Base-by-base conservation (phyloP, 2,329 filamentous ascomycete species). In the Verruconis gallopava region DNA sequence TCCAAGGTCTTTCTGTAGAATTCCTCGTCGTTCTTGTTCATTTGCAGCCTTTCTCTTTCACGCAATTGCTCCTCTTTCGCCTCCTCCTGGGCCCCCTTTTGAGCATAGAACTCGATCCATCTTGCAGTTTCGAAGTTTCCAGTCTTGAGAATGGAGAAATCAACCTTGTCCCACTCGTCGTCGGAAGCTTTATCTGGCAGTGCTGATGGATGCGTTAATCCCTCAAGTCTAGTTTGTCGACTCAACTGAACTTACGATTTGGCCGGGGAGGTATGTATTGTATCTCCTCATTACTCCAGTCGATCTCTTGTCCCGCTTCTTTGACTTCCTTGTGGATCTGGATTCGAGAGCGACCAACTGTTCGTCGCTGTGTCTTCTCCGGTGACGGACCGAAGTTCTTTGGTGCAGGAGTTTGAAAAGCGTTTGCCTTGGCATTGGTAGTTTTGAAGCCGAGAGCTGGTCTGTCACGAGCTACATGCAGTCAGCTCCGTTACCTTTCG, bases 361-460 rank as follows among this genome's bases (percentile, higher is more conserved):
- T 53, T 38, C 73, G 61, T 45, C 78, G 75, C 37, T 71, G 68
- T 32, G 71, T 68, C 52, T 43, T 44, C 18, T 35, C 36, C 6
- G 41, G 41, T 15, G 34, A 38, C n/a, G 28, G 20, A 21, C 33
- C 22, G 13, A 37, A 22, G 2, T 17, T 32, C 9, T 78, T 80
- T 21, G 73, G 78, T 21, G 73, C 78, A 4, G 74, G 74, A 3
- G 77, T 79, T 48, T 81, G 78, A 49, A 77, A 72, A 38, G 69
- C 71, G 55, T 69, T 75, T 46, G 79, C 73, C 67, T 93, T 96
- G 42, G 84, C 85, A 60, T 98, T 98, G 40, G 91, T 96, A 1
- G 89, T 96, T 63, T 98, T 98, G 69, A 85, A 81, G 22, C 89
- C 89, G 37, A 98, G 67, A 11, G 85, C 83, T 28, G 88, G 86